These are phyloP conservation scores for Blastobotrys illinoisensis DNA, from an alignment of 1,139 yeast species.

Conservation along the genomic window DNA sequence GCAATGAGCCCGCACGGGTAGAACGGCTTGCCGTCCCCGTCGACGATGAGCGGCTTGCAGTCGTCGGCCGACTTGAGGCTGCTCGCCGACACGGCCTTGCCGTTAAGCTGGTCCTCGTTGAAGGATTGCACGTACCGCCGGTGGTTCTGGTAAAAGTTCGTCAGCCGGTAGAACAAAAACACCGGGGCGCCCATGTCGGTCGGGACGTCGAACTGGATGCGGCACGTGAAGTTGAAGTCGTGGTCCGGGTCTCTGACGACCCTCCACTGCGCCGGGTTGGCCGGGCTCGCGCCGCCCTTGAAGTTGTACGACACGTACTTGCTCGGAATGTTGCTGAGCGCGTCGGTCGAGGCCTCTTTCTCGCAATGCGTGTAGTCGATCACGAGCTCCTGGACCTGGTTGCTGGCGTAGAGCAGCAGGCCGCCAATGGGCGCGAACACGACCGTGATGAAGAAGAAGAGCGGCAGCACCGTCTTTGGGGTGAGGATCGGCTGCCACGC, in stretches of 20 bases:
- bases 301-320: slow-evolving; percentile 52
- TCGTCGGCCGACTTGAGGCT: slow-evolving; percentile 73
- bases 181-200: slow-evolving; percentile 68
- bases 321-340: slow-evolving; percentile 57
- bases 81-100: slow-evolving; percentile 52
- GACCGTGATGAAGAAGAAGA: slow-evolving; percentile 69
- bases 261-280: slow-evolving; percentile 61
- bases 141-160: slow-evolving; percentile 87
- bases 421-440: slow-evolving; percentile 90
- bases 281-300: slow-evolving; percentile 29
- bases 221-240: slow-evolving; percentile 40
- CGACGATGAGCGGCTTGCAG: slow-evolving; percentile 73
- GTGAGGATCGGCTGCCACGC: slow-evolving; percentile 77
- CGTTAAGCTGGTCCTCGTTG: slow-evolving; percentile 85
- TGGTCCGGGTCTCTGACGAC: slow-evolving; percentile 40
- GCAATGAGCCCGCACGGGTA: slow-evolving; percentile 98
- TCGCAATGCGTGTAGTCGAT: slow-evolving; percentile 81
- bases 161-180: slow-evolving; percentile 71
- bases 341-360: slow-evolving; percentile 46
- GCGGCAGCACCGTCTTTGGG: slow-evolving; percentile 81
- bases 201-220: slow-evolving; percentile 75
- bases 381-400: slow-evolving; percentile 66
- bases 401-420: slow-evolving; percentile 78
- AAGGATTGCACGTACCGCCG: slow-evolving; percentile 88
- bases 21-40: slow-evolving; percentile 45